Percentiles rank a stretch among this genome's conserved stretches.
These are phyloP conservation scores for Vigna unguiculata DNA, from an alignment of 306 rosid species.

Conservation along the genomic window DNA sequence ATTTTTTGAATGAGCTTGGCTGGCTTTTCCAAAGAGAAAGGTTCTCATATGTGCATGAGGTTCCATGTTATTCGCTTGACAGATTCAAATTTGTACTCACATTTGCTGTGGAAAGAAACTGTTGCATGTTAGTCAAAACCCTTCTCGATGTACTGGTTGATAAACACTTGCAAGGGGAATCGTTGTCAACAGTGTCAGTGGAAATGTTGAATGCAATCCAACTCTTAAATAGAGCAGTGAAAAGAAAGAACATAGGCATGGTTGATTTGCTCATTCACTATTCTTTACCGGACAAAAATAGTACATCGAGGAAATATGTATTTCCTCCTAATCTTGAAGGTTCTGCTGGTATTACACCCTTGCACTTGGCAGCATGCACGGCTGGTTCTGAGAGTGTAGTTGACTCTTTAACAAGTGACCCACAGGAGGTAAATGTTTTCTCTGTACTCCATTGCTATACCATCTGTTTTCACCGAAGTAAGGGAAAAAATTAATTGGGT, in stretches of 20 bases:
- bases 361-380: slow-evolving; percentile 90
- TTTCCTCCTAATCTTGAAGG: slow-evolving; percentile 83
- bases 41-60: slow-evolving; percentile 48
- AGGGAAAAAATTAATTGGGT: slow-evolving; percentile 16
- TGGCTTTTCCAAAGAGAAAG: slow-evolving; percentile 88
- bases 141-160: slow-evolving; percentile 73
- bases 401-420: slow-evolving; percentile 83
- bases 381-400: slow-evolving; percentile 66
- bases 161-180: slow-evolving; percentile 58
- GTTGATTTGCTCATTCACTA: slow-evolving; percentile 76
- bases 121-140: slow-evolving; percentile 69
- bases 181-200: slow-evolving; percentile 58
- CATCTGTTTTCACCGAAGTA: not conserved
- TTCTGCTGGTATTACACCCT: slow-evolving; percentile 85
- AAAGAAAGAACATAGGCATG: slow-evolving; percentile 74
- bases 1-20: slow-evolving; percentile 88
- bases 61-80: slow-evolving; percentile 61
- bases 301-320: slow-evolving; percentile 55
- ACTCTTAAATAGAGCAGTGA: slow-evolving; percentile 82
- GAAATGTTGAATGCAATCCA: slow-evolving; percentile 78
- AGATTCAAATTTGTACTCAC: slow-evolving; percentile 80
- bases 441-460: not conserved
- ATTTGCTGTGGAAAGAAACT: slow-evolving; percentile 82
- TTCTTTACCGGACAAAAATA: slow-evolving; percentile 49
- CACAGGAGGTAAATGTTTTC: slow-evolving; percentile 69